Evolutionary conservation across 495 filamentous ascomycete genomes (phyloP), one percentile per base, ranked within the genome.

Genomic region (Podospora sp.): DNA sequence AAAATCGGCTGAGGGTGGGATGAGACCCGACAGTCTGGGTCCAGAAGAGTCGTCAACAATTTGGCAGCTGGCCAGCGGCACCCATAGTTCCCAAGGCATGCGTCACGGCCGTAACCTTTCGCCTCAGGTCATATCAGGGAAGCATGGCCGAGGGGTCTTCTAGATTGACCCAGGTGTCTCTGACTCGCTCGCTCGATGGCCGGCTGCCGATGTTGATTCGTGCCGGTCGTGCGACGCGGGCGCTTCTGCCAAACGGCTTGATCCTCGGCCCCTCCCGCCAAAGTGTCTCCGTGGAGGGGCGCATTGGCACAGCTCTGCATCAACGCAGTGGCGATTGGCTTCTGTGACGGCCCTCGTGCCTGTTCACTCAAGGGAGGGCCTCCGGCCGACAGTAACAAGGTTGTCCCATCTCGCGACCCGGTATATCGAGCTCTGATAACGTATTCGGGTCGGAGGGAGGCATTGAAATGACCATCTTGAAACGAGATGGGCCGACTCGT

Each of bases 1-100:
- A 46, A 52, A 67, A 60, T 52, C 26, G 49, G 65, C 60, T 33
- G 60, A 65, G 62, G 60, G 14, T 29, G 35, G n/a, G 40, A 11
- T 21, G 62, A 6, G 67, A 72, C 77, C 78, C 77, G 77, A 78
- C 75, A 73, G 75, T 64, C 51, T 69, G 78, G 63, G 16, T 49
- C 60, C 20, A 26, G 52, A 22, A 55, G 7, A 26, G 24, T 26
- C 52, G 24, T n/a, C 52, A 22, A 22, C 52, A 2, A 11, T 22
- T 55, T 14, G 24, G 52, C 7, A n/a, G 52, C 21, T 46, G 4
- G 16, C 40, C 40, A 6, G 40, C 5, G 40, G 16, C 40, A 2
- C 9, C 40, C 40, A 46, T 46, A 4, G 12, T 4, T 46, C 12
- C 14, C 11, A 14, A 46, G 9, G 14, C 57, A 60, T n/a, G 26